Base-by-base conservation (phyloP, 169 alveolate genomes). In the Plasmodium coatneyi region DNA sequence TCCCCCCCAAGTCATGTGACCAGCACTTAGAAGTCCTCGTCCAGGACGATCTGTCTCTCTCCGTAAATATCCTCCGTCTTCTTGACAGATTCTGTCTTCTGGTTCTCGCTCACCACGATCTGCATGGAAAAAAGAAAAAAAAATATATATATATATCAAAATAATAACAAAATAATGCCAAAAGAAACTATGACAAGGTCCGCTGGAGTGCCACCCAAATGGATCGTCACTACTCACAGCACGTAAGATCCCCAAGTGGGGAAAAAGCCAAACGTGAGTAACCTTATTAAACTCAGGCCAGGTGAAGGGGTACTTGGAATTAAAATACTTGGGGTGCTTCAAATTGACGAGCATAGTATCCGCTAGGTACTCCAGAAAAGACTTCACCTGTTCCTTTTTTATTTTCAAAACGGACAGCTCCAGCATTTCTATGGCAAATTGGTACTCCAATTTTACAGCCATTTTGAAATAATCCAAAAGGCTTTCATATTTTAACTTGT, bases 371-470 rank as follows among this genome's bases (percentile, higher is more conserved):
- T 93, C 74, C 19, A 95, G 49, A 83, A 92, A 95, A 41, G 93
- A 89, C 78, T 82, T 95, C 19, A 95, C 95, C 78, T 95, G 94
- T 25, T 95, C 94, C 66, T 95, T 92, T 70, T 81, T 92, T 54
- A 95, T 80, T 83, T 92, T 92, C 71, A 95, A 87, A 54, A 54
- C 82, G 76, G 72, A 43, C 14, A 92, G 78, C 7, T 95, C 95
- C 19, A 95, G 49, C 91, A 92, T 60, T 25, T 95, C 95, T 46
- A 95, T 60, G 46, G 93, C 70, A 76, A 95, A 95, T 30, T 92
- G 80, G 78, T 95, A 93, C 83, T 95, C 97, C 39, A 95, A 70
- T n/a, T 92, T 82, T 49, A 95, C 93, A 25, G 97, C 96, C 49
- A 81, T 60, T 66, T 92, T 95, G 25, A 95, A 71, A 34, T 93